Base-by-base conservation (phyloP, 106 monocot genomes). In the Dendrobium huoshanense region DNA sequence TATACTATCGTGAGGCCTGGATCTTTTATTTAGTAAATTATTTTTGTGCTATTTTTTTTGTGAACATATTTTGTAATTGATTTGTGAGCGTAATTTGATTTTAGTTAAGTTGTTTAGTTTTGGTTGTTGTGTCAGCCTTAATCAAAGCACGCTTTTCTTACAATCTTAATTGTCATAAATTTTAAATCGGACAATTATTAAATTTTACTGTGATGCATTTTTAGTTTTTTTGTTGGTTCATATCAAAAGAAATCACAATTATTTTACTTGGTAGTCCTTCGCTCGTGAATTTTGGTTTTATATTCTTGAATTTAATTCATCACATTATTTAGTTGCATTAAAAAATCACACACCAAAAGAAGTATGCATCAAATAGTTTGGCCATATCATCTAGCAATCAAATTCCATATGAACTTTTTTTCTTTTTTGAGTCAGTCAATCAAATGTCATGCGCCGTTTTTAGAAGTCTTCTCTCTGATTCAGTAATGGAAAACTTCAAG, bases 401-500 rank as follows among this genome's bases (percentile, higher is more conserved):
- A 70, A 37, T 70, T 70, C 15, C 16, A 70, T 29, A 70, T 70
- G 33, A 70, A 4, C 68, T 33, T 70, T 33, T 70, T 37, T 40
- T 37, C 15, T 4, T 7, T 70, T 70, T 61, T 25, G n/a, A 65
- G 70, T 37, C 3, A 31, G 40, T 8, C 70, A 70, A 11, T 70
- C 37, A 37, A 37, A 70, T 70, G 29, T 22, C 33, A 58, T 81
- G 42, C 42, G 19, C 31, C 10, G 56, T 70, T 70, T 33, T 29
- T 81, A 42, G 0, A 75, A 73, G 67, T 56, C 51, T 75, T 82
- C 42, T 25, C 33, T 75, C 27, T 79, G 64, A 51, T 70, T 27
- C 86, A 97, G 98, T 95, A 83, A 89, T 82, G 87, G 98, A 98
- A 54, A 95, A 95, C 87, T 98, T 81, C 81, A 95, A 92, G 73